These are phyloP conservation scores for Podaxis carcinomalis DNA, from an alignment of 768 basidiomycete species.

Conservation along the genomic window DNA sequence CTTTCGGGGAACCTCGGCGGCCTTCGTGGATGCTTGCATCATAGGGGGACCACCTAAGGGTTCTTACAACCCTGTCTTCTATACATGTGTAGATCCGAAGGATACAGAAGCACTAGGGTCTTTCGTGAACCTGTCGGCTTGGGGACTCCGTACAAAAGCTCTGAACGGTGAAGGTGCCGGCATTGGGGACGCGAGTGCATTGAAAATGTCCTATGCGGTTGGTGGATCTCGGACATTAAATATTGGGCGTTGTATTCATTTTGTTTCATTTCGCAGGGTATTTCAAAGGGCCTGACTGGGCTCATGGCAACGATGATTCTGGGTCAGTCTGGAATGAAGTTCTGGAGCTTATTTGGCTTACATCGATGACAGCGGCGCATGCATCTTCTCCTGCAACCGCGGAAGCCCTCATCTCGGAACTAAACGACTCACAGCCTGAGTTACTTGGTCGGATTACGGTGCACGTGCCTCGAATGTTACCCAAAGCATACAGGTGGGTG, in stretches of 20 bases:
- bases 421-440: slow-evolving; percentile 40
- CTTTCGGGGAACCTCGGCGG: slow-evolving; percentile 31
- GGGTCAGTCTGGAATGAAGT: slow-evolving; percentile 26
- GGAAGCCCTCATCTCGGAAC: slow-evolving; percentile 48
- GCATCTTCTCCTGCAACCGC: slow-evolving; percentile 58
- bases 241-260: neutral
- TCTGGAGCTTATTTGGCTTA: neutral
- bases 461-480: slow-evolving; percentile 44
- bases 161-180: slow-evolving; percentile 44
- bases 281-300: slow-evolving; percentile 50
- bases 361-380: slow-evolving; percentile 38
- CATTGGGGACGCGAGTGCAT: slow-evolving; percentile 54
- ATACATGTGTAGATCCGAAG: slow-evolving; percentile 43
- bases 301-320: slow-evolving; percentile 54
- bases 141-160: slow-evolving; percentile 41
- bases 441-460: slow-evolving; percentile 35
- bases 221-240: slow-evolving; percentile 17
- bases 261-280: slow-evolving; percentile 33
- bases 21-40: slow-evolving; percentile 54
- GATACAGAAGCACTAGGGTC: slow-evolving; percentile 26
- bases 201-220: slow-evolving; percentile 65
- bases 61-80: slow-evolving; percentile 48
- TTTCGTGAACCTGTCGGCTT: slow-evolving; percentile 36
- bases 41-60: slow-evolving; percentile 51
- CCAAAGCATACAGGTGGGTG: slow-evolving; percentile 61